Conservation (phyloP, 148 eudicot species). For the Rhododendron ferrugineum region DNA sequence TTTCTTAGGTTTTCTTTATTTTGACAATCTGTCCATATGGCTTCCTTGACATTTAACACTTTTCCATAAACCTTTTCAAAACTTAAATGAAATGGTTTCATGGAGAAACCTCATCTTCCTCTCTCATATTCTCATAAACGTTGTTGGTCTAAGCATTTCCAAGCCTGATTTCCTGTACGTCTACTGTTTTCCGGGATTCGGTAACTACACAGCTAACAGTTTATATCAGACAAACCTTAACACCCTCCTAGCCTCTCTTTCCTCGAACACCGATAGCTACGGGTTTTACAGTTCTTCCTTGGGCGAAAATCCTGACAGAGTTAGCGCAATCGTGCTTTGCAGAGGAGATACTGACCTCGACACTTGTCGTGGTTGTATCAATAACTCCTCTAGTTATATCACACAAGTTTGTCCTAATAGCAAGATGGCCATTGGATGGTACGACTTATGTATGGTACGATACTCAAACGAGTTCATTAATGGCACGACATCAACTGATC, state of each 20-base stretch:
- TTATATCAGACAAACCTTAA: constrained; percentile 34
- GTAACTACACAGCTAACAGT: constrained; percentile 17
- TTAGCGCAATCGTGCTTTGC: background rate
- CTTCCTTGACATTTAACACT: background rate
- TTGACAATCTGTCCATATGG: background rate
- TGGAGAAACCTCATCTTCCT: background rate
- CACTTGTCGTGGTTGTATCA: background rate
- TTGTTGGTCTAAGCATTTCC: background rate
- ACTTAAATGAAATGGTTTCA: background rate
- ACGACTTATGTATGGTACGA: constrained; percentile 17
- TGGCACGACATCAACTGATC: background rate
- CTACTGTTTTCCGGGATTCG: background rate
- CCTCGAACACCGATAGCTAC: constrained; percentile 19
- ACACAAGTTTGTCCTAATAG: background rate
- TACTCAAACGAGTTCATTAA: constrained; percentile 18
- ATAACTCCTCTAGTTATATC: background rate
- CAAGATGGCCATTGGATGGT: constrained; percentile 18
- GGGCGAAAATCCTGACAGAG: background rate
- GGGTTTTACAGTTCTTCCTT: constrained; percentile 35
- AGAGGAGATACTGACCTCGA: background rate
- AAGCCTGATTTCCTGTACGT: background rate
- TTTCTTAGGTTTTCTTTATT: background rate
- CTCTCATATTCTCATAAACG: background rate
- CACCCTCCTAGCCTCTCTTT: constrained; percentile 29
- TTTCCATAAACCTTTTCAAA: background rate